Conservation (phyloP, 371 early-diverging fungal species). For the Mucor ambiguus region DNA sequence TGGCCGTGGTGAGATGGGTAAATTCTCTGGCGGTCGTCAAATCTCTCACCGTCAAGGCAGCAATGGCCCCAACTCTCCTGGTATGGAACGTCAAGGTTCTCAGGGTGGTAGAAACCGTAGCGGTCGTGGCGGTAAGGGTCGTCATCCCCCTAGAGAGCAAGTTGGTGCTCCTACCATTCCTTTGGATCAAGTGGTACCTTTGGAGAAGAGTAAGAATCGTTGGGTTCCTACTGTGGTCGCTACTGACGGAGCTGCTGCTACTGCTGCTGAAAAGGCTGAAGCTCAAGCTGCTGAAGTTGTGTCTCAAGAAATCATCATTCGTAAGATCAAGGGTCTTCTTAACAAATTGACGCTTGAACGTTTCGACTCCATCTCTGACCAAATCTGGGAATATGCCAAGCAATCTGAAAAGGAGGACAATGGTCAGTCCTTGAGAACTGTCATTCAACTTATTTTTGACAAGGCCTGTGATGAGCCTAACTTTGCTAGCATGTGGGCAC, state of each 20-base stretch:
- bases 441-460: slow-evolving; percentile 87
- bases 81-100: slow-evolving; percentile 61
- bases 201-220: slow-evolving; percentile 81
- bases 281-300: slow-evolving; percentile 41
- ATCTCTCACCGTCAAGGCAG: slow-evolving; percentile 56
- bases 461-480: slow-evolving; percentile 94
- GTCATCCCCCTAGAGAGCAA: slow-evolving; percentile 41
- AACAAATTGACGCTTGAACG: slow-evolving; percentile 96
- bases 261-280: slow-evolving; percentile 13
- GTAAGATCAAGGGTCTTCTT: slow-evolving; percentile 86
- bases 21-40: slow-evolving; percentile 49
- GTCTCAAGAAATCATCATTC: slow-evolving; percentile 64
- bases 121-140: slow-evolving; percentile 57
- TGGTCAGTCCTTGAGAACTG: slow-evolving; percentile 72
- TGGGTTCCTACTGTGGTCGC: slow-evolving; percentile 73
- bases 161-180: slow-evolving; percentile 64
- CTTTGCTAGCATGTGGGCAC: slow-evolving; percentile 91
- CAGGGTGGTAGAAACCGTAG: slow-evolving; percentile 53
- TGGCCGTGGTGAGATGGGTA: slow-evolving; percentile 50
- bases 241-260: slow-evolving; percentile 32
- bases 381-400: slow-evolving; percentile 81
- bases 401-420: slow-evolving; percentile 69
- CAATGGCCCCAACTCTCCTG: slow-evolving; percentile 46
- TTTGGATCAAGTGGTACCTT: slow-evolving; percentile 69
- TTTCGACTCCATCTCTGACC: slow-evolving; percentile 83